These are phyloP conservation scores for Ustilago loliicola DNA, from an alignment of 1,284 basidiomycete genomes.

Conservation along the genomic window DNA sequence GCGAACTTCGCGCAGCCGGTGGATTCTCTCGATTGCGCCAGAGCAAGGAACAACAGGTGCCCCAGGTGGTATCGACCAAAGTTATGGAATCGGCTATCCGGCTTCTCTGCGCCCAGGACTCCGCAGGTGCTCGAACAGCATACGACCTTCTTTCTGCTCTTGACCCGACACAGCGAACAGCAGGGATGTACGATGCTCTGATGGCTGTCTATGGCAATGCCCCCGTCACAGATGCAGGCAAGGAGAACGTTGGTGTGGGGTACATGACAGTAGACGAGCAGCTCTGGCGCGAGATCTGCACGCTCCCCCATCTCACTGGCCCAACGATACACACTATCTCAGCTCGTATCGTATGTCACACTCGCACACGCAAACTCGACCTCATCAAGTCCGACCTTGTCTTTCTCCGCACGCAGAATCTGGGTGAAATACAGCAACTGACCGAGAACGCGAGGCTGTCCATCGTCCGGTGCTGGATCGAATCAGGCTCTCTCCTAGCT, in stretches of 20 bases:
- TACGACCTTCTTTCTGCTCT: conserved; percentile 39
- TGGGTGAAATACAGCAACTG: conserved; percentile 24
- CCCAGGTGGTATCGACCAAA: conserved; percentile 34
- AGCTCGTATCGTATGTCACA: conserved; percentile 39
- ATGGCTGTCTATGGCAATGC: conserved; percentile 38
- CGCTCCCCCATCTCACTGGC: conserved; percentile 12
- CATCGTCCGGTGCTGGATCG: conserved; percentile 32
- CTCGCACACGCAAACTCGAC: conserved; percentile 23
- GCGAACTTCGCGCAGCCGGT: conserved; percentile 23
- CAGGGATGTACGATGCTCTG: conserved; percentile 50
- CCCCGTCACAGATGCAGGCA: not conserved
- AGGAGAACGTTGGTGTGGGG: not conserved
- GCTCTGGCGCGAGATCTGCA: conserved; percentile 42
- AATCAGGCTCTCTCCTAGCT: conserved; percentile 18
- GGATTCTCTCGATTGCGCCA: conserved; percentile 27
- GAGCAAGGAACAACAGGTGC: not conserved
- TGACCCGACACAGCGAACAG: conserved; percentile 26
- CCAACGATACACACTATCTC: conserved; percentile 40
- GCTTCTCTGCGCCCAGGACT: conserved; percentile 38
- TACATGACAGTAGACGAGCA: conserved; percentile 24
- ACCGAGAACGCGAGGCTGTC: conserved; percentile 20
- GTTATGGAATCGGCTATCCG: conserved; percentile 19
- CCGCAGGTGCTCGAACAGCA: conserved; percentile 26
- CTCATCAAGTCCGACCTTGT: conserved; percentile 35
- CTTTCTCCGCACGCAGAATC: conserved; percentile 8